Evolutionary conservation across 169 alveolate genomes (phyloP).

Genomic region (Babesia microti): DNA sequence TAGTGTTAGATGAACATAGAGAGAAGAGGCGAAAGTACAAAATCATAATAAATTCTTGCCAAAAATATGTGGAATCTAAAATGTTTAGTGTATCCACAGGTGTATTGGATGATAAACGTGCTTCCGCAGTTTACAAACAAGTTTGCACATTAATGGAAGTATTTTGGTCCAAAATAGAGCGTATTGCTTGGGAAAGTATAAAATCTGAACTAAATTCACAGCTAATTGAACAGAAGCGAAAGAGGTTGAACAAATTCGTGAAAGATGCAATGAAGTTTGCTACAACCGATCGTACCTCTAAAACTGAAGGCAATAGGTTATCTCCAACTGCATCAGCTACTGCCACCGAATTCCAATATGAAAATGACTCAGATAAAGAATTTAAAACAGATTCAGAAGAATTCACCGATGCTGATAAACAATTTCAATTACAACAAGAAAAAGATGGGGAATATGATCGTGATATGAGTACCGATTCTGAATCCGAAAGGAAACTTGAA

Average conservation of each 20-base stretch:
- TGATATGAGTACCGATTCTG: conserved; percentile 23
- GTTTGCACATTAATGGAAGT: conserved; percentile 41
- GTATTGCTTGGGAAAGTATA: conserved; percentile 60
- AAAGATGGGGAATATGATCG: conserved; percentile 4
- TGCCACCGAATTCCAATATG: background rate
- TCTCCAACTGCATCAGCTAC: conserved; percentile 2
- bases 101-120: conserved; percentile 18
- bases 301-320: conserved; percentile 3
- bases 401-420: background rate
- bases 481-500: conserved; percentile 27
- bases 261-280: conserved; percentile 56
- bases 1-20: conserved; percentile 52
- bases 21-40: conserved; percentile 53
- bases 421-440: background rate
- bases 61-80: conserved; percentile 32
- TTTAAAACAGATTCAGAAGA: conserved; percentile 4
- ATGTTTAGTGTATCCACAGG: no score
- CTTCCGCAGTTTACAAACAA: conserved; percentile 20
- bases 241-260: conserved; percentile 53
- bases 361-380: background rate
- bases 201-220: conserved; percentile 51
- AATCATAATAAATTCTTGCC: conserved; percentile 21
- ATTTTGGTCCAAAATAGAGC: conserved; percentile 61
- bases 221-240: conserved; percentile 48
- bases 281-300: conserved; percentile 6